Evolutionary conservation across 2,329 filamentous ascomycete species (phyloP).

Genomic region (Cercospora sp.): DNA sequence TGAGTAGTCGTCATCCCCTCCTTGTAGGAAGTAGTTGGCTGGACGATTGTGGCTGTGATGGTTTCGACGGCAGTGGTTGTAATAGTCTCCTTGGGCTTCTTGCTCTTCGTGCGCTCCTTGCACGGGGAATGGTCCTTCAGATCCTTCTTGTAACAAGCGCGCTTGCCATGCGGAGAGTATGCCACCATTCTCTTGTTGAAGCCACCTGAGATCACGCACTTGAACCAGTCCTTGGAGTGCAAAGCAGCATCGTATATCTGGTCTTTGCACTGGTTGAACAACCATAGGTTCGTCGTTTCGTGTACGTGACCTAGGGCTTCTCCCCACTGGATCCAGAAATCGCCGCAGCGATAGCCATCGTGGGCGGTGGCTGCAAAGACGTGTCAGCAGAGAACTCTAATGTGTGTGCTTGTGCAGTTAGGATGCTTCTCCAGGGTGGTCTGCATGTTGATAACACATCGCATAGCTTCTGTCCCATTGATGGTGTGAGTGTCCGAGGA

Average conservation of each 20-base stretch:
- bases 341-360: background rate
- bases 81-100: background rate
- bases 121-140: background rate
- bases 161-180: background rate
- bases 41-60: slow-evolving; percentile 9
- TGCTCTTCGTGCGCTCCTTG: background rate
- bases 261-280: background rate
- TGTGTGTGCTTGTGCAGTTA: background rate
- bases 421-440: background rate
- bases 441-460: background rate
- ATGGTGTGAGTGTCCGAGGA: background rate
- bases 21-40: slow-evolving; percentile 6
- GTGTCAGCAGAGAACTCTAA: background rate
- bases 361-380: background rate
- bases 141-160: background rate
- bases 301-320: background rate
- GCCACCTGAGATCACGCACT: background rate
- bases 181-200: background rate
- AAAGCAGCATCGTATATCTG: background rate
- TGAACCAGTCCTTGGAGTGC: background rate
- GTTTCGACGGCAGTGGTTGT: slow-evolving; percentile 10
- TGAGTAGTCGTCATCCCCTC: background rate
- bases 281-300: background rate
- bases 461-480: background rate
- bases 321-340: background rate